Conservation (phyloP, 257 asterid species). For the Fraxinus cuspidata region DNA sequence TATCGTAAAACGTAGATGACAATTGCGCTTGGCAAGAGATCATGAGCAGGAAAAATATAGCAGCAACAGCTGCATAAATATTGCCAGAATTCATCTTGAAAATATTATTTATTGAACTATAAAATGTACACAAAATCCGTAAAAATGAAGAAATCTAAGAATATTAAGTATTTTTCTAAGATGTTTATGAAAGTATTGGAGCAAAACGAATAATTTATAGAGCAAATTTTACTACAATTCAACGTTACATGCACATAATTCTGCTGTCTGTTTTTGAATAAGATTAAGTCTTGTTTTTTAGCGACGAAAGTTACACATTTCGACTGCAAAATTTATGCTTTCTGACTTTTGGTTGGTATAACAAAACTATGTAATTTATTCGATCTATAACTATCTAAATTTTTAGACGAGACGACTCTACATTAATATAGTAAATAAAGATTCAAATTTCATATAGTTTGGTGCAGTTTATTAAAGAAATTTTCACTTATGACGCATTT, state of each 20-base stretch:
- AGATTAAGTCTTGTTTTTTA: not conserved
- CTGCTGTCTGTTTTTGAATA: not conserved
- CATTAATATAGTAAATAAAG: too few relatives aligned
- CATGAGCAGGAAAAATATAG: not conserved
- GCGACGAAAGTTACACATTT: not conserved
- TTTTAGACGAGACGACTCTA: not conserved
- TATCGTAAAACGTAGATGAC: slow-evolving; percentile 18
- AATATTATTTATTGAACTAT: not conserved
- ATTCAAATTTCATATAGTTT: too few relatives aligned
- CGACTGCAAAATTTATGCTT: not conserved
- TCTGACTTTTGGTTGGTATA: not conserved
- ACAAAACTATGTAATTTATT: too few relatives aligned
- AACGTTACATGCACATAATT: not conserved
- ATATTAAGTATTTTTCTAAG: not conserved
- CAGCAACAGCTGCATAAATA: not conserved
- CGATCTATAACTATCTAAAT: not conserved
- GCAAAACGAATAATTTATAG: slow-evolving; percentile 1
- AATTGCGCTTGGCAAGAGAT: slow-evolving; percentile 17
- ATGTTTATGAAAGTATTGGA: not conserved
- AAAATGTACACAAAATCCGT: not conserved
- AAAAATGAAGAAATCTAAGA: not conserved
- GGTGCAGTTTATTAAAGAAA: too few relatives aligned
- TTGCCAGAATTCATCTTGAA: not conserved
- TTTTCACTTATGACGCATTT: too few relatives aligned
- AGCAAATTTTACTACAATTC: not conserved